Evolutionary conservation across 2,329 filamentous ascomycete species (phyloP).

Genomic region (Herpotrichia juniperi): DNA sequence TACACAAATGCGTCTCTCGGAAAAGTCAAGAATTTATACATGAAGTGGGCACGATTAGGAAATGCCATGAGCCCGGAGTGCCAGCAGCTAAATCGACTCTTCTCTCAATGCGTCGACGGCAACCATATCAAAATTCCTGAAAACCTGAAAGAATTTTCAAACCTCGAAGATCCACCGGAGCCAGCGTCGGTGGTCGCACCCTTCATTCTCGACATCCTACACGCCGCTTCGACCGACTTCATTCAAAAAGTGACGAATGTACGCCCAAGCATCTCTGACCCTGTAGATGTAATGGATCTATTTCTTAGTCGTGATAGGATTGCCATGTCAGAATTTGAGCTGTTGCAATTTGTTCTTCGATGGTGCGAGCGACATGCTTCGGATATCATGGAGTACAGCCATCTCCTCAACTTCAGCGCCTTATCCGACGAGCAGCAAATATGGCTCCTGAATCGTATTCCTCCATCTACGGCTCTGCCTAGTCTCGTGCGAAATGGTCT

Average conservation of each 20-base stretch:
- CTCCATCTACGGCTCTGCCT: conserved; percentile 27
- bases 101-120: conserved; percentile 51
- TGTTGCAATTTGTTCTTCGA: conserved; percentile 37
- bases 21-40: conserved; percentile 49
- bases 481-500: conserved; percentile 47
- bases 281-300: conserved; percentile 37
- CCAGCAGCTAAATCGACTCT: conserved; percentile 50
- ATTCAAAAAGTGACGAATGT: conserved; percentile 13
- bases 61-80: conserved; percentile 48
- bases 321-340: conserved; percentile 48
- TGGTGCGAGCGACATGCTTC: conserved; percentile 44
- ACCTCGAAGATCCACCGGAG: conserved; percentile 27
- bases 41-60: conserved; percentile 48
- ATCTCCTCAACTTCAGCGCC: conserved; percentile 22
- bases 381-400: conserved; percentile 28
- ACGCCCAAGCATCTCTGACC: conserved; percentile 15
- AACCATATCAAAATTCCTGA: conserved; percentile 47
- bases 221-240: conserved; percentile 29
- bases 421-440: conserved; percentile 42
- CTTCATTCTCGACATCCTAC: conserved; percentile 49
- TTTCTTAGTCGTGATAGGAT: conserved; percentile 43
- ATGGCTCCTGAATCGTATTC: conserved; percentile 45
- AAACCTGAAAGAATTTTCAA: conserved; percentile 31
- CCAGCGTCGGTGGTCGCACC: conserved; percentile 18
- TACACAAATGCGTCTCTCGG: conserved; percentile 49